A percentile compares a stretch with the other conserved stretches of the same genome.
These are phyloP conservation scores for Capniomyces stellatus DNA, from an alignment of 371 early-diverging fungal genomes.

Conservation along the genomic window DNA sequence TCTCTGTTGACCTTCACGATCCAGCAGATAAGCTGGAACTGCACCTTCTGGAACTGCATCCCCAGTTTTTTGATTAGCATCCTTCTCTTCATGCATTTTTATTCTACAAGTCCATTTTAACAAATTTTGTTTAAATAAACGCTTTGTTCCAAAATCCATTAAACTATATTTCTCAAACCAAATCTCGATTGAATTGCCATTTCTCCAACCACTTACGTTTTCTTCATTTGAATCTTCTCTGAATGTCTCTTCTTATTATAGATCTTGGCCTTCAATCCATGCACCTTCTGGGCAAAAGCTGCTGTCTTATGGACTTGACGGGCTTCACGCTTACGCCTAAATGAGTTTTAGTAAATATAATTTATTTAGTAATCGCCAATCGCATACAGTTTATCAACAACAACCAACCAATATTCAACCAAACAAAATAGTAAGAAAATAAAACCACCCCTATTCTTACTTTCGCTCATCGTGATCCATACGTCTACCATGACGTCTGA, in stretches of 20 bases:
- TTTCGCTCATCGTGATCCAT: slow-evolving; percentile 93
- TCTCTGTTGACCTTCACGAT: slow-evolving; percentile 93
- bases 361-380: too few relatives aligned
- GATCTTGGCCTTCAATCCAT: slow-evolving; percentile 97
- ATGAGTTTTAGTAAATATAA: slow-evolving; percentile 12
- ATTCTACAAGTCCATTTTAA: slow-evolving; percentile 22
- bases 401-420: neutral
- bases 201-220: slow-evolving; percentile 40
- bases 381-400: neutral
- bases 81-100: slow-evolving; percentile 93
- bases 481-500: slow-evolving; percentile 95
- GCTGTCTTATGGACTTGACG: slow-evolving; percentile 80
- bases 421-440: slow-evolving; percentile 28
- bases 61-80: slow-evolving; percentile 64
- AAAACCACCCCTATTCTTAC: neutral
- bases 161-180: too few relatives aligned
- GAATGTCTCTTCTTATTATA: slow-evolving; percentile 96
- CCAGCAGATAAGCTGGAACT: slow-evolving; percentile 96
- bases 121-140: too few relatives aligned
- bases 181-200: too few relatives aligned
- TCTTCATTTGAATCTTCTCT: slow-evolving; percentile 99
- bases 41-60: slow-evolving; percentile 89
- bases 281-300: slow-evolving; percentile 90
- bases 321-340: slow-evolving; percentile 84
- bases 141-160: too few relatives aligned